Evolutionary conservation across 768 basidiomycete species (phyloP).

Genomic region (Scleroderma bovista): DNA sequence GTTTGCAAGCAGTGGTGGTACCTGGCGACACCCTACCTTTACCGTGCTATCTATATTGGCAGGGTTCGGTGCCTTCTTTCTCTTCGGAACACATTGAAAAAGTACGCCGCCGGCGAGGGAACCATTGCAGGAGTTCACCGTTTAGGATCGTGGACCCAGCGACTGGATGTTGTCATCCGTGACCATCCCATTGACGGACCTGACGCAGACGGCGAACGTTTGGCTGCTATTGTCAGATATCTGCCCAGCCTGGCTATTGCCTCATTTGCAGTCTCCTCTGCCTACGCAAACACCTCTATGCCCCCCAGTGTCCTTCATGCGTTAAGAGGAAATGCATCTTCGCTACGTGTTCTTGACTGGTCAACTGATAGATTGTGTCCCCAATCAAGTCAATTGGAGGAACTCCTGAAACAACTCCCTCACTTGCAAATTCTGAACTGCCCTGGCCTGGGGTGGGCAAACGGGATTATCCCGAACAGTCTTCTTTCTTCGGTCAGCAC

Average conservation of each 20-base stretch:
- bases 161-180: slow-evolving; percentile 22
- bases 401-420: slow-evolving; percentile 9
- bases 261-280: slow-evolving; percentile 8
- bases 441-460: background rate
- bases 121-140: slow-evolving; percentile 7
- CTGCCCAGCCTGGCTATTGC: slow-evolving; percentile 18
- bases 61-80: slow-evolving; percentile 13
- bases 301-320: slow-evolving; percentile 11
- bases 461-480: background rate
- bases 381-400: background rate
- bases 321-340: slow-evolving; percentile 9
- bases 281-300: background rate
- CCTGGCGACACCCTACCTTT: slow-evolving; percentile 19
- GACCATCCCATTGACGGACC: slow-evolving; percentile 2
- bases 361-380: background rate
- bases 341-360: slow-evolving; percentile 19
- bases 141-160: slow-evolving; percentile 18
- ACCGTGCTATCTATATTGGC: slow-evolving; percentile 19
- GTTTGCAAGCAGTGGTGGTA: slow-evolving; percentile 27
- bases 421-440: slow-evolving; percentile 8
- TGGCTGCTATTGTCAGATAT: slow-evolving; percentile 8
- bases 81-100: slow-evolving; percentile 10
- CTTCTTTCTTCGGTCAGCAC: slow-evolving; percentile 12
- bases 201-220: slow-evolving; percentile 3
- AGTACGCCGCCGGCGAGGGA: slow-evolving; percentile 7